Percentiles rank a stretch among this genome's conserved stretches.
phyloP scores from a whole-genome alignment of 345 rosid species.

The rapeseed (Brassica napus) region Da-Ae NC_063445.1:47519501-47520000 shows the following conservation, averaged over 20 bases:
- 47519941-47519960: slow-evolving; percentile 64
- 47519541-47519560: slow-evolving; percentile 64
- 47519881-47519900: slow-evolving; percentile 62
- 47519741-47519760: background rate
- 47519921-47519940: slow-evolving; percentile 59
- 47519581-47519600: slow-evolving; percentile 60
- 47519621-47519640: slow-evolving; percentile 59
- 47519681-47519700: slow-evolving; percentile 72
- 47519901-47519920: slow-evolving; percentile 67
- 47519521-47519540: slow-evolving; percentile 64
- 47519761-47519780: background rate
- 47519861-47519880: slow-evolving; percentile 68
- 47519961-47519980: slow-evolving; percentile 61
- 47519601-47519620: slow-evolving; percentile 66
- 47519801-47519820: slow-evolving; percentile 42
- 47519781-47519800: background rate
- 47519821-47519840: slow-evolving; percentile 51
- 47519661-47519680: slow-evolving; percentile 60
- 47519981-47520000: slow-evolving; percentile 66
- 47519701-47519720: slow-evolving; percentile 64
- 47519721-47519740: slow-evolving; percentile 33
- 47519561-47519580: slow-evolving; percentile 65
- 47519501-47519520: slow-evolving; percentile 63
- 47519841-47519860: slow-evolving; percentile 61
- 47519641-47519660: slow-evolving; percentile 69